These are phyloP conservation scores for Chalciporus sp. DNA, from an alignment of 1,284 basidiomycete genomes.

Conservation along the genomic window DNA sequence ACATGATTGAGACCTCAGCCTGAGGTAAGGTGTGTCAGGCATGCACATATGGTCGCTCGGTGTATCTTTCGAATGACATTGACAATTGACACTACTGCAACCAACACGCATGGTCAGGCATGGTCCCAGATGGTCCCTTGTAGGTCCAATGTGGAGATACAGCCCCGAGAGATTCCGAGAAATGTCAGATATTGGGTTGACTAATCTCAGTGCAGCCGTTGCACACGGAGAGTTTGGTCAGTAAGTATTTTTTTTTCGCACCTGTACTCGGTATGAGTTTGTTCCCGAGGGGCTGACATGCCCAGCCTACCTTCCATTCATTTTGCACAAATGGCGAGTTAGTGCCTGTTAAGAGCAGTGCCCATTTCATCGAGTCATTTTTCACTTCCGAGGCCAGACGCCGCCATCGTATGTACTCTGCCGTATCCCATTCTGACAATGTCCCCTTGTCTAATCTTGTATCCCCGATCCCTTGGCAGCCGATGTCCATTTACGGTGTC, in stretches of 20 bases:
- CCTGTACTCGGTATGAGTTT: constrained; percentile 10
- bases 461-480: constrained; percentile 27
- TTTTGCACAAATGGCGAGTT: constrained; percentile 28
- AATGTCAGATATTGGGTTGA: too few species aligned
- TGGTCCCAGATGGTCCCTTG: too few species aligned
- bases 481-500: constrained; percentile 29
- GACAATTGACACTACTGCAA: too few species aligned
- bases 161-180: too few species aligned
- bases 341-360: constrained; percentile 28
- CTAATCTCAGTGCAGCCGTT: too few species aligned
- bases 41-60: too few species aligned
- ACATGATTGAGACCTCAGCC: too few species aligned
- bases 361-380: constrained; percentile 4
- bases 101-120: too few species aligned
- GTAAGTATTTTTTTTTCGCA: not conserved
- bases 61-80: too few species aligned
- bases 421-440: constrained; percentile 16
- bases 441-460: constrained; percentile 25
- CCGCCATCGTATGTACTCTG: constrained; percentile 23
- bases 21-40: too few species aligned
- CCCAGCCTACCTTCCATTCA: constrained; percentile 15
- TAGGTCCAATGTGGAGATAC: too few species aligned
- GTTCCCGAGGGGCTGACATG: constrained; percentile 23
- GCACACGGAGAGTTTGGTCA: constrained; percentile 14
- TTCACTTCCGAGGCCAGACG: constrained; percentile 24